These are phyloP conservation scores for Fusarium miscanthi DNA, from an alignment of 2,329 filamentous ascomycete species.

Conservation along the genomic window DNA sequence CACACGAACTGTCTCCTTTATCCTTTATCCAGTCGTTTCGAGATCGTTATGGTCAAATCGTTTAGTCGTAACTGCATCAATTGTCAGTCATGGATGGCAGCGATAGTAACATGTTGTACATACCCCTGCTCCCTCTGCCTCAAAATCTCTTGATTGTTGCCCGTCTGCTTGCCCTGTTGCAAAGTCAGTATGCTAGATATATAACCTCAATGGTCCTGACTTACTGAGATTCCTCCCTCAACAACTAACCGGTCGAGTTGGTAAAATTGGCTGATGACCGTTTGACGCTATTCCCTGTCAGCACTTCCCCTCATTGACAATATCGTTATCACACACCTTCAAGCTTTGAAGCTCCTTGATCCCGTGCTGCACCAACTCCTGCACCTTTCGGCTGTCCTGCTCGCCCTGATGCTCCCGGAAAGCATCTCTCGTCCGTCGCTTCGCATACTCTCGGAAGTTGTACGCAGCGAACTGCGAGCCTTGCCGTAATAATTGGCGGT, in stretches of 20 bases:
- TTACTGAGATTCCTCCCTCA: slow-evolving; percentile 83
- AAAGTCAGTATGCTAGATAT: slow-evolving; percentile 24
- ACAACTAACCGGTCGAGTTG: slow-evolving; percentile 92
- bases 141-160: slow-evolving; percentile 72
- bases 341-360: slow-evolving; percentile 86
- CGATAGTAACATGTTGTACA: slow-evolving; percentile 46
- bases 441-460: slow-evolving; percentile 98
- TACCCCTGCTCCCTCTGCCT: slow-evolving; percentile 85
- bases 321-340: slow-evolving; percentile 71
- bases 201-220: background rate
- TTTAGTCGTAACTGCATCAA: slow-evolving; percentile 35
- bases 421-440: slow-evolving; percentile 87
- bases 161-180: slow-evolving; percentile 74
- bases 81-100: slow-evolving; percentile 5
- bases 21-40: slow-evolving; percentile 12
- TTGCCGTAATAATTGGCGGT: slow-evolving; percentile 90
- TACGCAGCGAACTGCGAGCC: slow-evolving; percentile 90
- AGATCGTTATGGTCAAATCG: slow-evolving; percentile 6
- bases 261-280: slow-evolving; percentile 93
- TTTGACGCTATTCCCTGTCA: slow-evolving; percentile 79
- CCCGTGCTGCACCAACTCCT: slow-evolving; percentile 90
- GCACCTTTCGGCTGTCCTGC: slow-evolving; percentile 78
- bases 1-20: slow-evolving; percentile 31
- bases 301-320: background rate
- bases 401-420: slow-evolving; percentile 84